Percentiles rank a stretch among this genome's conserved stretches.
Conservation (phyloP, 352 stramenopile genomes). For the Globisporangium cylindrosporum region DNA sequence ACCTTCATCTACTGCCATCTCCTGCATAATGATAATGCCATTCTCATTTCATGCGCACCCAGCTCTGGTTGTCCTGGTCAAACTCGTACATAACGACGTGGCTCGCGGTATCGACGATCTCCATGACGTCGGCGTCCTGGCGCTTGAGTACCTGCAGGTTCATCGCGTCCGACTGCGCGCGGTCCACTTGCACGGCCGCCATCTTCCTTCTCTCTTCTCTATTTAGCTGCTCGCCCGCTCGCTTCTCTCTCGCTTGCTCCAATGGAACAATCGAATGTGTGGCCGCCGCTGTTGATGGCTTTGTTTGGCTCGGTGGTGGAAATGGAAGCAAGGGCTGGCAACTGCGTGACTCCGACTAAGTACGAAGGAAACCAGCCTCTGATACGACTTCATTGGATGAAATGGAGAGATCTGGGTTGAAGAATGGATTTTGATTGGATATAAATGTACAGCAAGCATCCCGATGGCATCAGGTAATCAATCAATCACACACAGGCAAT, state of each 20-base stretch:
- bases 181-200: constrained; percentile 63
- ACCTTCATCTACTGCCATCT: not conserved
- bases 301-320: not conserved
- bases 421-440: not conserved
- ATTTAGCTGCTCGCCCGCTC: not conserved
- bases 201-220: constrained; percentile 20
- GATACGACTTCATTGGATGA: not conserved
- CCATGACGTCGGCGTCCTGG: constrained; percentile 71
- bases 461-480: not conserved
- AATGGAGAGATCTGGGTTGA: not conserved
- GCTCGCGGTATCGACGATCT: constrained; percentile 83
- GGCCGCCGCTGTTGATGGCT: not conserved
- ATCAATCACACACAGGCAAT: not conserved
- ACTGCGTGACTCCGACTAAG: constrained; percentile 3
- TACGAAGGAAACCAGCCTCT: not conserved
- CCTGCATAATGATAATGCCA: not conserved
- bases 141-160: constrained; percentile 86
- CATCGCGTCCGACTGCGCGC: constrained; percentile 82
- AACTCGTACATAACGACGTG: constrained; percentile 90
- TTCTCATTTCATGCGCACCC: constrained; percentile 41
- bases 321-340: constrained; percentile 9
- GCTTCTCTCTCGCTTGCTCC: not conserved
- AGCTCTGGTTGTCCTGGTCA: constrained; percentile 74
- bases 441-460: not conserved
- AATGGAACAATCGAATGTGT: constrained; percentile 12